Conservation (phyloP, 306 rosid genomes). For the Herpetospermum pedunculosum region DNA sequence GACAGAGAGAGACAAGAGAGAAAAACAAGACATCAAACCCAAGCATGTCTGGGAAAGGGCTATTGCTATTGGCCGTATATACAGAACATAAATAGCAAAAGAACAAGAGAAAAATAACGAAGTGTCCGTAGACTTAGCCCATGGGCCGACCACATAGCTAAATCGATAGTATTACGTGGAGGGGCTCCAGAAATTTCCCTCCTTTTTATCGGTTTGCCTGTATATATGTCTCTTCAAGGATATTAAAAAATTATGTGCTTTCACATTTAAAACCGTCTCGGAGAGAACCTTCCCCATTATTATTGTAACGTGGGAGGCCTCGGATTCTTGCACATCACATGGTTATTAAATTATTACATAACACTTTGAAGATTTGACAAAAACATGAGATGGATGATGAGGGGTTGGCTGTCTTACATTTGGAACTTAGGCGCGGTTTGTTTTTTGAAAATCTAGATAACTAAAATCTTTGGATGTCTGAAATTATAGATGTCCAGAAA, state of each 20-base stretch:
- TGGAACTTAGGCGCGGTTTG: no score
- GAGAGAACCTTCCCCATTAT: neutral
- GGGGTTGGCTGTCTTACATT: neutral
- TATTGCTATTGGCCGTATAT: neutral
- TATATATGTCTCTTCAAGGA: neutral
- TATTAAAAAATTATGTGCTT: neutral
- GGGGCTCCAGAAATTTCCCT: neutral
- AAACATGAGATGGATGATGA: neutral
- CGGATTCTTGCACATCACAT: slow-evolving; percentile 3
- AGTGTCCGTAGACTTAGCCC: slow-evolving; percentile 1
- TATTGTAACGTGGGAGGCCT: neutral
- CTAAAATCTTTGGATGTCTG: no score
- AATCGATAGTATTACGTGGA: neutral
- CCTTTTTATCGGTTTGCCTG: neutral
- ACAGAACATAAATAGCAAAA: slow-evolving; percentile 4
- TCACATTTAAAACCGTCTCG: neutral
- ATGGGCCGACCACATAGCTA: neutral
- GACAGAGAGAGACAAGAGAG: neutral
- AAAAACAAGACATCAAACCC: slow-evolving; percentile 1
- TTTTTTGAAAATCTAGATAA: no score
- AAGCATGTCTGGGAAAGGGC: slow-evolving; percentile 3
- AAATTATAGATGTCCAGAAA: no score
- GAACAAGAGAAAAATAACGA: slow-evolving; percentile 3
- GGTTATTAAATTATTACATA: neutral
- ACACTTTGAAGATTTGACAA: neutral